phyloP scores from a whole-genome alignment of 176 grass and related monocot species.

The Ananas comosus region DNA sequence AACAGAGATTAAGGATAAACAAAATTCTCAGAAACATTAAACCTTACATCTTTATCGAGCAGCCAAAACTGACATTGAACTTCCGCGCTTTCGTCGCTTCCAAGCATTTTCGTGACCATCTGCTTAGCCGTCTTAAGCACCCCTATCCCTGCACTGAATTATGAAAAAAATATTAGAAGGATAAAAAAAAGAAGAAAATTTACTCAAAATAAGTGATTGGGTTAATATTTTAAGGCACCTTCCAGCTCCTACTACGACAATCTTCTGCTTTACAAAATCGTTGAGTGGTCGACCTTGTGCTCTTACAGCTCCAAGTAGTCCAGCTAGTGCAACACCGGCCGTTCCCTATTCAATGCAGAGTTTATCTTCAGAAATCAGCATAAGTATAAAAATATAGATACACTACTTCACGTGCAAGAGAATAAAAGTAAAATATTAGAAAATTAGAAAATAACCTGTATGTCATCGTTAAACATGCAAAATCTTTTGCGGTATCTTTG shows the following conservation, averaged over 20 bases:
- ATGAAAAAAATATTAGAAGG: slow-evolving; percentile 32
- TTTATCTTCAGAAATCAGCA: slow-evolving; percentile 8
- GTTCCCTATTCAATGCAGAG: slow-evolving; percentile 54
- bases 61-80: slow-evolving; percentile 88
- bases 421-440: slow-evolving; percentile 7
- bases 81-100: slow-evolving; percentile 44
- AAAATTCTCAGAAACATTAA: not conserved
- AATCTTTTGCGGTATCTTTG: slow-evolving; percentile 76
- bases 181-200: slow-evolving; percentile 22
- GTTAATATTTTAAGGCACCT: slow-evolving; percentile 50
- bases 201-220: slow-evolving; percentile 11
- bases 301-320: slow-evolving; percentile 87
- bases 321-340: slow-evolving; percentile 96
- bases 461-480: slow-evolving; percentile 97
- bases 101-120: slow-evolving; percentile 59
- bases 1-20: not conserved
- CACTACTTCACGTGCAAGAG: not conserved
- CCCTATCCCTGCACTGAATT: slow-evolving; percentile 98
- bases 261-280: slow-evolving; percentile 79
- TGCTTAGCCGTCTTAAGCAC: slow-evolving; percentile 86
- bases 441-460: slow-evolving; percentile 46
- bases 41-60: slow-evolving; percentile 87
- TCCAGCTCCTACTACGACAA: slow-evolving; percentile 96
- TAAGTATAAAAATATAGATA: slow-evolving; percentile 1
- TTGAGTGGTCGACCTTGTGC: slow-evolving; percentile 66